Conservation (phyloP, 306 rosid genomes). For the Rosa rugosa region DNA sequence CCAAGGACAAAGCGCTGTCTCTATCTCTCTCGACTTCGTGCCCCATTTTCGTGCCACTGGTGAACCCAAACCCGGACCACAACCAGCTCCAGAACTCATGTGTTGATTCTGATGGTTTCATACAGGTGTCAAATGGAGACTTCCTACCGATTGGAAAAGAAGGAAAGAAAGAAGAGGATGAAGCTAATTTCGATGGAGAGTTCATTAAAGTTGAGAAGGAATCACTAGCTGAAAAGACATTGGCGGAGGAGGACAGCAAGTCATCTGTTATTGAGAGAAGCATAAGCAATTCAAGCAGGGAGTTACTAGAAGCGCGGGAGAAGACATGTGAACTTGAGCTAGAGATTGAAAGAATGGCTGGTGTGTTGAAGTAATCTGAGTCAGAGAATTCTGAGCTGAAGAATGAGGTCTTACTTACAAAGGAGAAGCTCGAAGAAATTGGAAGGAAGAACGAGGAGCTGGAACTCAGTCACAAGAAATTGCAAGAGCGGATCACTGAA, state of each 20-base stretch:
- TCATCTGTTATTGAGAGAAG: conserved; percentile 48
- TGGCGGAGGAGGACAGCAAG: conserved; percentile 37
- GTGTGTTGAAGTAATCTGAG: conserved; percentile 65
- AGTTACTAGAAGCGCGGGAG: conserved; percentile 79
- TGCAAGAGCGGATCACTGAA: conserved; percentile 63
- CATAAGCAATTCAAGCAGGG: conserved; percentile 61
- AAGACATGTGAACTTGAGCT: conserved; percentile 70
- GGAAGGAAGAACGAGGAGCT: conserved; percentile 60
- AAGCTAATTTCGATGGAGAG: conserved; percentile 78
- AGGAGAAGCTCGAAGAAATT: conserved; percentile 60
- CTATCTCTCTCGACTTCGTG: no score
- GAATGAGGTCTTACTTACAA: conserved; percentile 56
- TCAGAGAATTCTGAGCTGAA: conserved; percentile 68
- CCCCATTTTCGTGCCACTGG: no score
- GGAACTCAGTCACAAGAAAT: conserved; percentile 58
- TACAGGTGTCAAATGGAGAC: conserved; percentile 58
- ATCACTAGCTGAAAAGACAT: conserved; percentile 30
- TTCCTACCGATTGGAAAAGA: conserved; percentile 34
- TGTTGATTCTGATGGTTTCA: conserved; percentile 12
- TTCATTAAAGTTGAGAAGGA: conserved; percentile 95
- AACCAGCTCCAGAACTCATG: no score
- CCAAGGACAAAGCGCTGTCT: no score
- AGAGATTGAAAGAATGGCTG: conserved; percentile 62
- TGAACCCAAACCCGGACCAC: no score
- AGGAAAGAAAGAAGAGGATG: conserved; percentile 82